phyloP scores from a whole-genome alignment of 2,329 filamentous ascomycete species.

The Sporothrix mexicana region DNA sequence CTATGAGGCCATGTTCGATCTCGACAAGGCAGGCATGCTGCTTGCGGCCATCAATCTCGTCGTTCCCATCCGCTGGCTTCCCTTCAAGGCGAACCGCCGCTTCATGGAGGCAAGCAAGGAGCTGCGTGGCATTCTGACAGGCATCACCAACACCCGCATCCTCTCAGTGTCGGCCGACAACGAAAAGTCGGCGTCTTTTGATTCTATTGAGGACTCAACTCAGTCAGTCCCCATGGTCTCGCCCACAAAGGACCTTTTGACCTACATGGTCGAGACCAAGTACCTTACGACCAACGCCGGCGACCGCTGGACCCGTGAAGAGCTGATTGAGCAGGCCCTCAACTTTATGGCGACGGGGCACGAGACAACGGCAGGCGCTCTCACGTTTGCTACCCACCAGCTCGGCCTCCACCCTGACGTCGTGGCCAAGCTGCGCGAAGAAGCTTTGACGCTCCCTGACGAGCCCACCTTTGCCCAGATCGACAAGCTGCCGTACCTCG shows the following conservation, averaged over 20 bases:
- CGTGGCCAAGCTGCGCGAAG: constrained; percentile 43
- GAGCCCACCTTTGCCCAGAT: constrained; percentile 28
- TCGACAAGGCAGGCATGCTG: constrained; percentile 33
- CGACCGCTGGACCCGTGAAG: constrained; percentile 26
- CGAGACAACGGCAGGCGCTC: constrained; percentile 45
- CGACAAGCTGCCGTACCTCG: constrained; percentile 43
- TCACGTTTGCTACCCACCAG: constrained; percentile 46
- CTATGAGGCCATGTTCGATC: constrained; percentile 45
- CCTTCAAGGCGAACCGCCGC: constrained; percentile 47
- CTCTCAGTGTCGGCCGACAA: background rate
- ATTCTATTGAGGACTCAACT: too few species aligned
- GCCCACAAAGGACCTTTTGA: constrained; percentile 40
- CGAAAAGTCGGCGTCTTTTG: background rate
- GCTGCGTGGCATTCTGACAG: constrained; percentile 46
- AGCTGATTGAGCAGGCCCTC: constrained; percentile 38
- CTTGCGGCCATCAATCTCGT: constrained; percentile 32
- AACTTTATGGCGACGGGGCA: constrained; percentile 43
- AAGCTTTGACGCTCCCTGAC: background rate
- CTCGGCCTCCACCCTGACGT: constrained; percentile 44
- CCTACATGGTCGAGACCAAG: constrained; percentile 41
- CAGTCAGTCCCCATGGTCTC: background rate
- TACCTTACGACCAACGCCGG: background rate
- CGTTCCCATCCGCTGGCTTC: constrained; percentile 43
- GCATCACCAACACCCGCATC: constrained; percentile 41
- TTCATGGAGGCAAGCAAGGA: constrained; percentile 47